These are phyloP conservation scores for Rhodocollybia butyracea DNA, from an alignment of 768 basidiomycete genomes.

Conservation along the genomic window DNA sequence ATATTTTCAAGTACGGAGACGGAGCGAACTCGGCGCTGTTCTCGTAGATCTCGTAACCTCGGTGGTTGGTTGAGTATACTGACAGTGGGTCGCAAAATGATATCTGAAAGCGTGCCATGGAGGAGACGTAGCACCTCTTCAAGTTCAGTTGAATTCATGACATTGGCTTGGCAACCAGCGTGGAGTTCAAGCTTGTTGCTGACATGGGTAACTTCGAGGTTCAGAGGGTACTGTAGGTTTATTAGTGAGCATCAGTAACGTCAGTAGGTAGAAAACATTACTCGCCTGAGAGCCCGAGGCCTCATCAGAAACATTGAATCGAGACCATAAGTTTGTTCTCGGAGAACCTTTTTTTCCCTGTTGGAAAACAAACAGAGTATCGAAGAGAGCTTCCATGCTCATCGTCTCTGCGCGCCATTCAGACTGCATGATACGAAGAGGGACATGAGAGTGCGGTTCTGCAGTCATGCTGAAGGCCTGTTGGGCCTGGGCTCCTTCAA, in stretches of 20 bases:
- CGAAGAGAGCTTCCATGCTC: neutral
- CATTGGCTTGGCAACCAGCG: constrained; percentile 2
- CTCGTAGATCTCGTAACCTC: constrained; percentile 4
- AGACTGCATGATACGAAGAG: neutral
- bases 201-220: constrained; percentile 5
- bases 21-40: constrained; percentile 19
- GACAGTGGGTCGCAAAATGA: neutral
- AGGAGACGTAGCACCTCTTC: neutral
- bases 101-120: neutral
- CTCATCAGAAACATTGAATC: constrained; percentile 2
- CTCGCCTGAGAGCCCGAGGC: constrained; percentile 5
- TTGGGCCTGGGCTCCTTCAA: neutral
- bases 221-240: constrained; percentile 1
- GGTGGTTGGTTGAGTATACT: neutral
- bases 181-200: neutral
- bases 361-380: constrained; percentile 10
- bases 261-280: neutral
- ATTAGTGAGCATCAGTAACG: neutral
- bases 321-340: constrained; percentile 2
- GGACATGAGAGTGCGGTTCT: constrained; percentile 6
- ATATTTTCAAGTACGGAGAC: neutral
- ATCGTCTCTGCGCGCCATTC: constrained; percentile 2
- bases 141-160: neutral
- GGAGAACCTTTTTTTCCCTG: neutral
- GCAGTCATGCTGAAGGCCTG: neutral